These are phyloP conservation scores for Epichloe aotearoae DNA, from an alignment of 2,329 filamentous ascomycete genomes.

Conservation along the genomic window DNA sequence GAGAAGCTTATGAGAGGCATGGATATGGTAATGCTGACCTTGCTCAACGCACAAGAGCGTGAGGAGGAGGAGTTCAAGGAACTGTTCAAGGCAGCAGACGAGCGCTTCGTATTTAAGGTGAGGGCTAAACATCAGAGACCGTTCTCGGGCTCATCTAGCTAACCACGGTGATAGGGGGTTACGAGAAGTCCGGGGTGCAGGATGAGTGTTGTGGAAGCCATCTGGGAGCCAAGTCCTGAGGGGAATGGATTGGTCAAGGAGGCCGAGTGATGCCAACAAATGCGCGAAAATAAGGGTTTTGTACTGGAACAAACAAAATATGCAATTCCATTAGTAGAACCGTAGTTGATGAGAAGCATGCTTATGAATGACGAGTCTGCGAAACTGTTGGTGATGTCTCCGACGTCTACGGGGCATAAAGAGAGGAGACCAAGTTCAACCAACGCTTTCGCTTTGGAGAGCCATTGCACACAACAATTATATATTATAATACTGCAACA, in stretches of 20 bases:
- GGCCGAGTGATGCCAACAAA: background rate
- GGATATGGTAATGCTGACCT: slow-evolving; percentile 38
- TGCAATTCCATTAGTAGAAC: too few relatives aligned
- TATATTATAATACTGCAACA: accelerated
- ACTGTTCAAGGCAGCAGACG: slow-evolving; percentile 29
- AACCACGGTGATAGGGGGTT: slow-evolving; percentile 20
- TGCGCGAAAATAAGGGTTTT: too few relatives aligned
- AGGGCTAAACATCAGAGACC: background rate
- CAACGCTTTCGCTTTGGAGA: background rate
- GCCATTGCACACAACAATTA: accelerated
- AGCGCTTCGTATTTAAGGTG: slow-evolving; percentile 30
- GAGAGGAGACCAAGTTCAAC: too few relatives aligned
- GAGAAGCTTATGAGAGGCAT: slow-evolving; percentile 34
- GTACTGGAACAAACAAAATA: too few relatives aligned
- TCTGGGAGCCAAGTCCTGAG: slow-evolving; percentile 23
- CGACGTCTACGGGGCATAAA: too few relatives aligned
- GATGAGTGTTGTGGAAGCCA: slow-evolving; percentile 36
- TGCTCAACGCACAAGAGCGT: slow-evolving; percentile 39
- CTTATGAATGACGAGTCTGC: too few relatives aligned
- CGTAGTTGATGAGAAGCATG: too few relatives aligned
- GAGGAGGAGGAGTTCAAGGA: slow-evolving; percentile 30
- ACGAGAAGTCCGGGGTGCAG: slow-evolving; percentile 26
- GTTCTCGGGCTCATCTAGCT: background rate
- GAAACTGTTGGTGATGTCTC: too few relatives aligned
- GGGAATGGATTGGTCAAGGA: background rate